Base-by-base conservation (phyloP, 2,329 filamentous ascomycete genomes). In the Colletotrichum destructivum region DNA sequence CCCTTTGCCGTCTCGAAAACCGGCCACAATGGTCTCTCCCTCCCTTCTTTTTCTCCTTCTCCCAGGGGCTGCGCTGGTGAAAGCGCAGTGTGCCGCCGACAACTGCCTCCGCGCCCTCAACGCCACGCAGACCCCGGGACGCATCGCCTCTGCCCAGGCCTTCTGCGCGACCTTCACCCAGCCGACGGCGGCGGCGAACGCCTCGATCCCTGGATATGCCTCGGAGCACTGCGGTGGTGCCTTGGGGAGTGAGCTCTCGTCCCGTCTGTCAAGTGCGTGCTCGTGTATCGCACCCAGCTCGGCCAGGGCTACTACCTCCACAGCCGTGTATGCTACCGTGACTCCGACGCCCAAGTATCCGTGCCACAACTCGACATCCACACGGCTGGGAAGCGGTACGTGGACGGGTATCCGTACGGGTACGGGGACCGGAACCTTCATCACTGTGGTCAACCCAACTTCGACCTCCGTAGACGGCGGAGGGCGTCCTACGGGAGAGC, bases 91-190 rank as follows among this genome's bases (percentile, higher is more conserved):
- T 74, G 66, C 74, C 55, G 78, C 78, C 26, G 81, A 82, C 74
- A 80, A 81, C 70, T 82, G 81, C 74, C 77, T 82, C 40, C 79
- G 79, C 38, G 80, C 81, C 31, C 61, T 82, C 66, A 73, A 77
- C 31, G 79, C 81, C 26, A 81, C 77, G 4, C 77, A 79, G 65
- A 78, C 69, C 16, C 78, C 79, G 3, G 78, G 77, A 54, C 78
- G 78, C 42, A 71, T 81, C 9, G 66, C 76, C 64, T 74, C 74
- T 46, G 79, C 79, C 15, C 75, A 74, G 66, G 69, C 77, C 1
- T 55, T 55, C 52, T 38, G 31, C 31, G 26, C 52, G 15, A 38
- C 4, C 31, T 54, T 55, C 52, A 55, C 52, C 18, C 18, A 1
- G 18, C 2, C 5, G 18, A 18, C 18, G 31, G 11, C 18, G 11